These are phyloP conservation scores for Paulownia fortunei DNA, from an alignment of 257 asterid species.

Conservation along the genomic window DNA sequence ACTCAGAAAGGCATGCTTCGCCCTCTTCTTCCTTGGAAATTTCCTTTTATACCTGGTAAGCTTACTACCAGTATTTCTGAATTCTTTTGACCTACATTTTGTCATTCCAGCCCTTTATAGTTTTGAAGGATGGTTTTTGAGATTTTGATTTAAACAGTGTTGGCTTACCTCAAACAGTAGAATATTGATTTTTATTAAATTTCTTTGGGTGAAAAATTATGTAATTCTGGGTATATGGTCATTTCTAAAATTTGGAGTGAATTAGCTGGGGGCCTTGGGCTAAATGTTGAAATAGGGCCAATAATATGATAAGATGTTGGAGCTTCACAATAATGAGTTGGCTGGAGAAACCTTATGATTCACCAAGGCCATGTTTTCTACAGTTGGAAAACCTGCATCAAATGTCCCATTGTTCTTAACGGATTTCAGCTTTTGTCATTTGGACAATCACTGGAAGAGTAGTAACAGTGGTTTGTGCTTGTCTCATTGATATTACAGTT, in stretches of 20 bases:
- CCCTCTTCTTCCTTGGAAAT: slow-evolving; percentile 72
- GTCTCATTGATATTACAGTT: no score
- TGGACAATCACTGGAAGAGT: not conserved
- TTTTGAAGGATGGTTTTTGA: not conserved
- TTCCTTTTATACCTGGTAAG: slow-evolving; percentile 85
- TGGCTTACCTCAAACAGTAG: not conserved
- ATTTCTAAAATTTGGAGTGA: slow-evolving; percentile 1
- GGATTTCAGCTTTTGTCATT: no score
- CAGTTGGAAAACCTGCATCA: not conserved
- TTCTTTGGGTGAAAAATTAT: not conserved
- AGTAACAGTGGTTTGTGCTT: not conserved
- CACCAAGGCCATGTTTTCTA: not conserved
- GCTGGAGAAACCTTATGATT: no score
- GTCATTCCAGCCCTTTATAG: not conserved
- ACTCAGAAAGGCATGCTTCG: slow-evolving; percentile 80
- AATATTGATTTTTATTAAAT: not conserved
- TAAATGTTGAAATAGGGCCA: no score
- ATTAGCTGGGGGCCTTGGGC: not conserved
- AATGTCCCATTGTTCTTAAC: not conserved
- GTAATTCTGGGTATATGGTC: not conserved
- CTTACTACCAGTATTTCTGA: slow-evolving; percentile 15
- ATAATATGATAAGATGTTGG: no score
- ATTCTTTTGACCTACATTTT: not conserved
- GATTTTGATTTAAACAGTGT: not conserved
- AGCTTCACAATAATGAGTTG: no score